phyloP scores from a whole-genome alignment of 192 early-diverging fungal species.

The Coemansia furcata region DNA sequence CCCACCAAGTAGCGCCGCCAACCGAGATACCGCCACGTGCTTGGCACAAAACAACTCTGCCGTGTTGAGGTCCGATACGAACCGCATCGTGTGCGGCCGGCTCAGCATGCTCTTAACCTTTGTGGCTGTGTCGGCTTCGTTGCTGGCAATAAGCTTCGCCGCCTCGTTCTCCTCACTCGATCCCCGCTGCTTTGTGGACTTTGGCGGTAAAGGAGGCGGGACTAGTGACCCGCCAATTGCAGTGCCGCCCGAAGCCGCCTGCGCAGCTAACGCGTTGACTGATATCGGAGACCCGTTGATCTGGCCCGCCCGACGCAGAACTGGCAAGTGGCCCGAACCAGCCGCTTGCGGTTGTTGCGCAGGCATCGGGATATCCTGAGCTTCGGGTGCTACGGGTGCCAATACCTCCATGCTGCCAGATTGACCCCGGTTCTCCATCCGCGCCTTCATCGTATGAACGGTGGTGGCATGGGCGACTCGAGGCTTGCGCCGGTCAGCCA shows the following conservation, averaged over 20 bases:
- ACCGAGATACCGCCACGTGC: slow-evolving; percentile 75
- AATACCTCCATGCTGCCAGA: slow-evolving; percentile 11
- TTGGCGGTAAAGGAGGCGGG: slow-evolving; percentile 1
- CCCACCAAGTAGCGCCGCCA: slow-evolving; percentile 66
- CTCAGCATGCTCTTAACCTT: slow-evolving; percentile 53
- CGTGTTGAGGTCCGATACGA: slow-evolving; percentile 57
- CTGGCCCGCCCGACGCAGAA: slow-evolving; percentile 29
- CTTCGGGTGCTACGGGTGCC: not conserved
- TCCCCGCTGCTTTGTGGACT: slow-evolving; percentile 39
- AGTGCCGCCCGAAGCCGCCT: not conserved
- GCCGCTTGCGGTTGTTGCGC: slow-evolving; percentile 9
- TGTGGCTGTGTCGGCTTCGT: slow-evolving; percentile 32
- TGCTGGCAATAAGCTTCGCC: slow-evolving; percentile 2
- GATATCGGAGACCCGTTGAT: slow-evolving; percentile 21
- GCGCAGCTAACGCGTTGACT: slow-evolving; percentile 12
- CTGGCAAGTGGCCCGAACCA: slow-evolving; percentile 15
- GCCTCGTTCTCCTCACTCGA: slow-evolving; percentile 37
- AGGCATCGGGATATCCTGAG: not conserved
- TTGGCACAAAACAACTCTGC: slow-evolving; percentile 82
- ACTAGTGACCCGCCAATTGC: not conserved
- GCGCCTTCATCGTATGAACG: slow-evolving; percentile 48
- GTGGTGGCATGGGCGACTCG: slow-evolving; percentile 44
- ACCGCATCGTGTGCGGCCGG: slow-evolving; percentile 50
- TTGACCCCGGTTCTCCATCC: slow-evolving; percentile 44
- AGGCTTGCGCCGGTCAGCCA: slow-evolving; percentile 52